Percentiles rank a stretch among this genome's conserved stretches.
These are phyloP conservation scores for Acacia pycnantha DNA, from an alignment of 331 rosid species.

Conservation along the genomic window DNA sequence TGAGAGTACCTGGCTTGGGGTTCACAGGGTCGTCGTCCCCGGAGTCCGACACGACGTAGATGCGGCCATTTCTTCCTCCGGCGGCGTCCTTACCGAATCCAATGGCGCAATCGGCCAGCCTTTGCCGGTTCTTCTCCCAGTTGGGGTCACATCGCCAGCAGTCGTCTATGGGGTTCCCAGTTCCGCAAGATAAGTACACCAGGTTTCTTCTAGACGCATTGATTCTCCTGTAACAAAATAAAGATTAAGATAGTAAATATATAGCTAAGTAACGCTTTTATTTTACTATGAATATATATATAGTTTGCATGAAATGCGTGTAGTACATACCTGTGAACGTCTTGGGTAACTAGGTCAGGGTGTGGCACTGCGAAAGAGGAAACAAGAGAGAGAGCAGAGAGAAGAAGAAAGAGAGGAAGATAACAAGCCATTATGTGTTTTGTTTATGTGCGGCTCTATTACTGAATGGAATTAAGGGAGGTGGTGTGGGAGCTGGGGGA, in stretches of 20 bases:
- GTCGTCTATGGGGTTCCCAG: slow-evolving; percentile 71
- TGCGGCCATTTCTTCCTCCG: slow-evolving; percentile 54
- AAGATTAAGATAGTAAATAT: neutral
- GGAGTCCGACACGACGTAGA: slow-evolving; percentile 48
- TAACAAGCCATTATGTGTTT: neutral
- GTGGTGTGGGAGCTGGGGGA: neutral
- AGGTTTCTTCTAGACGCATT: slow-evolving; percentile 62
- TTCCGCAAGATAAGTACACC: slow-evolving; percentile 50
- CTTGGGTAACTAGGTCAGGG: slow-evolving; percentile 46
- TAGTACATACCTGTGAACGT: slow-evolving; percentile 47
- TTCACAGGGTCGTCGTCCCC: slow-evolving; percentile 46
- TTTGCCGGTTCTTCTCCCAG: slow-evolving; percentile 60
- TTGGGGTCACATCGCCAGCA: slow-evolving; percentile 72
- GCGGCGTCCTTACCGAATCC: slow-evolving; percentile 64
- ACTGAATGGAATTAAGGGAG: neutral
- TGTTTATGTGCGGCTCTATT: neutral
- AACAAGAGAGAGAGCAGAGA: slow-evolving; percentile 20
- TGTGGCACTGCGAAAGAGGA: slow-evolving; percentile 40
- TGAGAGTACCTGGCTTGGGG: slow-evolving; percentile 54
- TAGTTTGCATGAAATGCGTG: neutral
- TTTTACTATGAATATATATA: neutral
- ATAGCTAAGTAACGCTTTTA: too few relatives aligned
- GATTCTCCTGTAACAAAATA: slow-evolving; percentile 36
- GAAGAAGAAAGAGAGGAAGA: slow-evolving; percentile 12
- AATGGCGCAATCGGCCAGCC: slow-evolving; percentile 61